Evolutionary conservation across 805 yeast species (phyloP).

Genomic region (Kazachstania africana): DNA sequence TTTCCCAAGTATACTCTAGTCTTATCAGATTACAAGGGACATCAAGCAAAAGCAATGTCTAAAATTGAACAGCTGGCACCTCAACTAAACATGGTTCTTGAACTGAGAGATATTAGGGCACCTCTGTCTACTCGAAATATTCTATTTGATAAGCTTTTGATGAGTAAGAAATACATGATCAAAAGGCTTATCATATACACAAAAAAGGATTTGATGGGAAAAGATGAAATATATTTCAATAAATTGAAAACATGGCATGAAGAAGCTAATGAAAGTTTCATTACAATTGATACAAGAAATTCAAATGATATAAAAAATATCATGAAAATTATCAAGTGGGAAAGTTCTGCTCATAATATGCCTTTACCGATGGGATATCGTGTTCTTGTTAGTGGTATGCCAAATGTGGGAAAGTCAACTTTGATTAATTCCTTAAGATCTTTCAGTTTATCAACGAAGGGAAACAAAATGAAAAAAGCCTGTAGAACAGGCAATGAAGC

Average conservation of each 20-base stretch:
- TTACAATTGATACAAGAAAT: conserved; percentile 49
- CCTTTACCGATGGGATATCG: conserved; percentile 78
- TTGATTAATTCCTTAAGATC: conserved; percentile 62
- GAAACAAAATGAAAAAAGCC: conserved; percentile 39
- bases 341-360: conserved; percentile 34
- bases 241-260: conserved; percentile 40
- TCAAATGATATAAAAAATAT: conserved; percentile 38
- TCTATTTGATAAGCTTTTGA: conserved; percentile 55
- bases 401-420: conserved; percentile 94
- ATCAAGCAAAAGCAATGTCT: conserved; percentile 70
- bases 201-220: conserved; percentile 50
- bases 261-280: conserved; percentile 29
- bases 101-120: conserved; percentile 80
- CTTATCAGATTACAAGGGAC: conserved; percentile 79
- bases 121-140: conserved; percentile 77
- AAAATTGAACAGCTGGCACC: conserved; percentile 59
- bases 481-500: conserved; percentile 82
- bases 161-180: conserved; percentile 29
- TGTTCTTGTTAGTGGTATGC: conserved; percentile 81
- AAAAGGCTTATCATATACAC: conserved; percentile 48
- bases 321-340: conserved; percentile 36
- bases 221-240: conserved; percentile 8
- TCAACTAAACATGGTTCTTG: conserved; percentile 71
- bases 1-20: conserved; percentile 67
- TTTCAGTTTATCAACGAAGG: conserved; percentile 21